Conservation (phyloP, 2,329 filamentous ascomycete species). For the Penicillium sp. region DNA sequence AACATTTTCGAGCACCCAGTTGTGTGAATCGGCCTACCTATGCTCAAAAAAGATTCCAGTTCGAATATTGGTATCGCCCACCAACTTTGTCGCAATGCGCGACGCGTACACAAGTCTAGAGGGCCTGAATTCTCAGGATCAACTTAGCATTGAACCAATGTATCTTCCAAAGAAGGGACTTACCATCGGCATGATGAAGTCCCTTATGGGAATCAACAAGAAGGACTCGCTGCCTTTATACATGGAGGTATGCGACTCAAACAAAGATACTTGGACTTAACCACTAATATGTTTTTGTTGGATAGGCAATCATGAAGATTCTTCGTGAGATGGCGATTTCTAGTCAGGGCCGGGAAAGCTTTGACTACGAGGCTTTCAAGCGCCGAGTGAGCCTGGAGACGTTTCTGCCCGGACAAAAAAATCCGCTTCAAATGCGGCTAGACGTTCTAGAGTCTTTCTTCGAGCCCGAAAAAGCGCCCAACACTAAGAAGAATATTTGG, state of each 20-base stretch:
- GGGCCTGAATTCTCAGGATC: conserved; percentile 34
- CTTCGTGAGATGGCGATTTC: conserved; percentile 56
- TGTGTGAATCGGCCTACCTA: conserved; percentile 62
- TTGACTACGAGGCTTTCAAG: conserved; percentile 55
- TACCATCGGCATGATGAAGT: conserved; percentile 58
- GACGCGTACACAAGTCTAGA: conserved; percentile 47
- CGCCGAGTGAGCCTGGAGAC: conserved; percentile 37
- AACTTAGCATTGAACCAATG: conserved; percentile 50
- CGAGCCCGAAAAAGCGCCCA: conserved; percentile 32
- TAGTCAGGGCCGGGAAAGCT: conserved; percentile 36
- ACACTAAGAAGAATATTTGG: conserved; percentile 26
- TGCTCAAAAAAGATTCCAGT: conserved; percentile 54
- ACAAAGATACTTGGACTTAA: background rate
- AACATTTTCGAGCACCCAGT: conserved; percentile 35
- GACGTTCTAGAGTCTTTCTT: conserved; percentile 69
- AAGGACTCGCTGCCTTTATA: conserved; percentile 55
- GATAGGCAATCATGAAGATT: conserved; percentile 51
- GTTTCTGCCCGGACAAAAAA: conserved; percentile 56
- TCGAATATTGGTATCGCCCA: conserved; percentile 57
- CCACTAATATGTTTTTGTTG: background rate
- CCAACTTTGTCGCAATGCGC: conserved; percentile 50
- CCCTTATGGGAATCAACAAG: conserved; percentile 58
- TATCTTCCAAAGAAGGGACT: conserved; percentile 54
- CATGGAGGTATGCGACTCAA: conserved; percentile 41
- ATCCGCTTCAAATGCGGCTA: conserved; percentile 63